phyloP scores from a whole-genome alignment of 331 rosid genomes.

The Erythrophleum ivorense region DNA sequence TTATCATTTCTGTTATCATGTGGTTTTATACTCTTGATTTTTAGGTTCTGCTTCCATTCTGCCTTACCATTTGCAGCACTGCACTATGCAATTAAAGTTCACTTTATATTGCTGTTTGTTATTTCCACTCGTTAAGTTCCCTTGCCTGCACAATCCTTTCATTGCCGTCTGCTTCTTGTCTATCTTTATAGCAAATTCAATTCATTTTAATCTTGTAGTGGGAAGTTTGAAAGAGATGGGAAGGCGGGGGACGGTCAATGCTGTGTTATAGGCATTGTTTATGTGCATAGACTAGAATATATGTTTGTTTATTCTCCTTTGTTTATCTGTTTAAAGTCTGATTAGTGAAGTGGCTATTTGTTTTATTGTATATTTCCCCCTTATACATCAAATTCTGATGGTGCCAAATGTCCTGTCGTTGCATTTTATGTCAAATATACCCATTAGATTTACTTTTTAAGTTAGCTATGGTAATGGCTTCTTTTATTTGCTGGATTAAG shows the following conservation, averaged over 20 bases:
- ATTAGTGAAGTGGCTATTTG: neutral
- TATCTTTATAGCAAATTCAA: neutral
- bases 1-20: conserved; percentile 16
- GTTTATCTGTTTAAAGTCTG: neutral
- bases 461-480: neutral
- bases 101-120: conserved; percentile 38
- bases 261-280: neutral
- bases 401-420: neutral
- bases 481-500: neutral
- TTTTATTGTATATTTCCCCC: neutral
- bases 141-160: neutral
- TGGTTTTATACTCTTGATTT: neutral
- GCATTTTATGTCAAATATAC: neutral
- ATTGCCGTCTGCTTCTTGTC: neutral
- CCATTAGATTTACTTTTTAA: neutral
- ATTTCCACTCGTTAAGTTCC: conserved; percentile 18
- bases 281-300: neutral
- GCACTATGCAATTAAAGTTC: conserved; percentile 13
- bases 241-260: neutral
- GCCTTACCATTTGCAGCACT: neutral
- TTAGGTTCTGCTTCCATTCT: conserved; percentile 27
- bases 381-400: too few species aligned
- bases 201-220: neutral
- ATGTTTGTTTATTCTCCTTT: neutral
- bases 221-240: conserved; percentile 18